These are phyloP conservation scores for Avena atlantica DNA, from an alignment of 176 grass and related monocot genomes.

Conservation along the genomic window DNA sequence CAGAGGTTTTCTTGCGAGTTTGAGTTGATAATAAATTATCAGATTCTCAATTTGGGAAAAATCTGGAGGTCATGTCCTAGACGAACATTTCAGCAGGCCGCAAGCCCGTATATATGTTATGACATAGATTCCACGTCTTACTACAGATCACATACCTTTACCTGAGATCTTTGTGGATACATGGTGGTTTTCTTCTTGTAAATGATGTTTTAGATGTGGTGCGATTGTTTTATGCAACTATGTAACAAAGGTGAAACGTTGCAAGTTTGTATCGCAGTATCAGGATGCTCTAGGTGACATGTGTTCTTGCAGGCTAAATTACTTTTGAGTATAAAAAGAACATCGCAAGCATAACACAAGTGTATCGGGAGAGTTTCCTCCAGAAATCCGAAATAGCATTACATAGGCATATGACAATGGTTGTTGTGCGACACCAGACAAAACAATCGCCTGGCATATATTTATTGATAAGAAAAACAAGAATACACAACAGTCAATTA, in stretches of 20 bases:
- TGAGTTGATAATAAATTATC: constrained; percentile 67
- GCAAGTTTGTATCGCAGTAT: background rate
- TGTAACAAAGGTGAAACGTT: constrained; percentile 28
- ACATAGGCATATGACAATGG: background rate
- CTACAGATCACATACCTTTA: background rate
- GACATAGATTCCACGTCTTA: constrained; percentile 12
- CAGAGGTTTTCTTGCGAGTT: constrained; percentile 85
- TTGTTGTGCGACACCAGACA: background rate
- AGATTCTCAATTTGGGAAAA: constrained; percentile 54
- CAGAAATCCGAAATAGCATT: background rate
- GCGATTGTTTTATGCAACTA: background rate
- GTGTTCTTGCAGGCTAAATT: too few relatives aligned
- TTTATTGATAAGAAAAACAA: background rate
- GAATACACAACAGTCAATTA: constrained; percentile 23
- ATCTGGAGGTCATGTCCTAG: constrained; percentile 51
- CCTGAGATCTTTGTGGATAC: background rate
- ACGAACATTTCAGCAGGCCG: background rate
- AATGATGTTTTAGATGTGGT: constrained; percentile 10
- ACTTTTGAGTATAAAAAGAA: too few relatives aligned
- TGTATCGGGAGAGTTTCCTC: background rate
- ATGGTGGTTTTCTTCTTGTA: constrained; percentile 4
- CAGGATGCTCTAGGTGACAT: too few relatives aligned
- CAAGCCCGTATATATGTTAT: background rate
- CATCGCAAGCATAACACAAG: background rate
- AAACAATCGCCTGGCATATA: background rate